A percentile compares a stretch with the other conserved stretches of the same genome.
phyloP scores from a whole-genome alignment of 1,284 basidiomycete genomes.

The Ganoderma lucidum region DNA sequence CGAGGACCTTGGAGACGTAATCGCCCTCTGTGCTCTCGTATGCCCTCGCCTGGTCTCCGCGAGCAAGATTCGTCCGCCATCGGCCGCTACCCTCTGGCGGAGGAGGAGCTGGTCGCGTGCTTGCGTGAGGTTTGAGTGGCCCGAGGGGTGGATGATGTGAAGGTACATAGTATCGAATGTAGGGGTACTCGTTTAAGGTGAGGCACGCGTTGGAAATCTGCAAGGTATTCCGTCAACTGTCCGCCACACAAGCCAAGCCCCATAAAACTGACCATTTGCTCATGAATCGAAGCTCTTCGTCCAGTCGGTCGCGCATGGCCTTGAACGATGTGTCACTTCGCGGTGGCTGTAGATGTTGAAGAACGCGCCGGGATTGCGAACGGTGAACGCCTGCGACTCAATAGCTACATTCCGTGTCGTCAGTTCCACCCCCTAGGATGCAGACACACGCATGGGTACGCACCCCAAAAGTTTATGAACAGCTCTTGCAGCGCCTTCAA shows the following conservation, averaged over 20 bases:
- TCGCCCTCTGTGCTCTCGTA: constrained; percentile 75
- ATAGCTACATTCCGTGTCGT: constrained; percentile 58
- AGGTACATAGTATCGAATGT: constrained; percentile 94
- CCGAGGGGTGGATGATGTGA: constrained; percentile 87
- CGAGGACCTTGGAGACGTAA: constrained; percentile 80
- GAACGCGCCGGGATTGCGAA: constrained; percentile 81
- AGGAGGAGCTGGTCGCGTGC: constrained; percentile 69
- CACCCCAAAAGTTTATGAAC: constrained; percentile 91
- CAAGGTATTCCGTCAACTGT: constrained; percentile 1
- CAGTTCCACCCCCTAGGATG: background rate
- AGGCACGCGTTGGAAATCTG: constrained; percentile 93
- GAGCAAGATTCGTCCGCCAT: constrained; percentile 79
- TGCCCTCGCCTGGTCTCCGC: constrained; percentile 69
- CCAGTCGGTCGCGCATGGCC: constrained; percentile 70
- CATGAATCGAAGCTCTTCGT: constrained; percentile 84
- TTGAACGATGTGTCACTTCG: constrained; percentile 69
- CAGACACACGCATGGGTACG: constrained; percentile 32
- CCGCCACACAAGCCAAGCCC: background rate
- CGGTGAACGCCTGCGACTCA: constrained; percentile 86
- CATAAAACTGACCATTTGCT: constrained; percentile 61
- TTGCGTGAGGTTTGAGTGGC: constrained; percentile 73
- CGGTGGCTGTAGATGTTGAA: constrained; percentile 87
- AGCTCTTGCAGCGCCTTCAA: constrained; percentile 83
- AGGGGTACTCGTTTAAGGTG: constrained; percentile 92
- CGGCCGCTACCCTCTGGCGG: constrained; percentile 62